These are phyloP conservation scores for Candida sphagnicola DNA, from an alignment of 805 yeast genomes.

Conservation along the genomic window DNA sequence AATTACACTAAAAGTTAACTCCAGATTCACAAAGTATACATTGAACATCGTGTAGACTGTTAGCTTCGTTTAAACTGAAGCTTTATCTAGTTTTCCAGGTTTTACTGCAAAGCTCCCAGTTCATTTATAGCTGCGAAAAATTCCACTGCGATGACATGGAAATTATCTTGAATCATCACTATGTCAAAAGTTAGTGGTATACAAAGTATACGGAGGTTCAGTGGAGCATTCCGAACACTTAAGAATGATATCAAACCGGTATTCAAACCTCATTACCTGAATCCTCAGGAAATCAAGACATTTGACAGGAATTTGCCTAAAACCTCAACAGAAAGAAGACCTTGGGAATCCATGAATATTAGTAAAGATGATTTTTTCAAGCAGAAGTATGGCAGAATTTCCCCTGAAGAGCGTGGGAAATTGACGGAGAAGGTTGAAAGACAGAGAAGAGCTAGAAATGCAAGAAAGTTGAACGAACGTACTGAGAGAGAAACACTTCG, in stretches of 20 bases:
- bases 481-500: slow-evolving; percentile 7
- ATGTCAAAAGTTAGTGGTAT: not conserved
- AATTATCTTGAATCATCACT: not conserved
- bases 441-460: slow-evolving; percentile 23
- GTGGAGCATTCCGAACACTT: not conserved
- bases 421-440: slow-evolving; percentile 29
- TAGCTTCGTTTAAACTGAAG: not conserved
- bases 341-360: slow-evolving; percentile 35
- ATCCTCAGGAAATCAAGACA: slow-evolving; percentile 27
- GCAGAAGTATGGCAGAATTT: slow-evolving; percentile 30
- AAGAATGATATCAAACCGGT: not conserved
- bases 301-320: slow-evolving; percentile 53
- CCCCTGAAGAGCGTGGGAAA: slow-evolving; percentile 19
- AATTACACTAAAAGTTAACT: not conserved
- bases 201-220: not conserved
- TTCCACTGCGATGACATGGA: slow-evolving; percentile 1
- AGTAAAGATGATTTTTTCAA: slow-evolving; percentile 37
- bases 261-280: slow-evolving; percentile 8
- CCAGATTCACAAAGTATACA: not conserved
- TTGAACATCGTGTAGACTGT: too few species aligned
- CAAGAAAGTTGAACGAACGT: slow-evolving; percentile 18
- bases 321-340: slow-evolving; percentile 39
- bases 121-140: not conserved
- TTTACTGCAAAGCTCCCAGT: not conserved
- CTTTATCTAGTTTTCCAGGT: not conserved